Base-by-base conservation (phyloP, 2,329 filamentous ascomycete species). In the Fusarium oxysporum region DNA sequence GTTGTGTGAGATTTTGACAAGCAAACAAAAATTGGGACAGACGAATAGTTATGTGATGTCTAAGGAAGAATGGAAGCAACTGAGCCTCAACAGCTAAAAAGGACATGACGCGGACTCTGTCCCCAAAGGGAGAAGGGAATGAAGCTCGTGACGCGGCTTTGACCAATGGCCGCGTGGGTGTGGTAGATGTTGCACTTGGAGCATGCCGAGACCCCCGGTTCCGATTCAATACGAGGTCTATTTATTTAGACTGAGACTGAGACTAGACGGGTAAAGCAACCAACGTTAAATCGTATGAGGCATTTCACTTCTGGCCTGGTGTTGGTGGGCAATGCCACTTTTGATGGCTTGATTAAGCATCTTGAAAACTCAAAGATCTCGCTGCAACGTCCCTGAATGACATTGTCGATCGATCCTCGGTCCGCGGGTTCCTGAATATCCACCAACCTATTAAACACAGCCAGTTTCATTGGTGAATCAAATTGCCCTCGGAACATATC, bases 131-230 rank as follows among this genome's bases (percentile, higher is more conserved):
- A 61, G 59, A 61, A 53, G 47, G 63, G 62, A 38, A 50, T 62
- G 53, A 74, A 69, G 71, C 71, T 61, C 64, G 71, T 74, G 71
- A 74, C 71, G 71, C 71, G 71, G 71, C 60, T 56, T 60, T 32
- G 59, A 33, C 71, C 71, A 73, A 73, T 74, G 54, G 33, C 28
- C 44, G 67, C 12, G 35, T 54, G n/a, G 44, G 48, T 71, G 65
- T 70, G 59, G 65, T 61, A 58, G 64, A 59, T 66, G 69, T 71
- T 67, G 68, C 59, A 68, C 72, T 68, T 71, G 70, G 45, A 65
- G 47, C 38, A 58, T 53, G 71, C 71, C 71, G 71, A 74, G 68
- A 37, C 28, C 68, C 68, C 71, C 71, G 71, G 57, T 55, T 48
- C 25, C 13, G 23, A 48, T 48, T 62, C 56, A 50, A 74, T 74